phyloP scores from a whole-genome alignment of 495 filamentous ascomycete species.

The Penicillium odoratum region DNA sequence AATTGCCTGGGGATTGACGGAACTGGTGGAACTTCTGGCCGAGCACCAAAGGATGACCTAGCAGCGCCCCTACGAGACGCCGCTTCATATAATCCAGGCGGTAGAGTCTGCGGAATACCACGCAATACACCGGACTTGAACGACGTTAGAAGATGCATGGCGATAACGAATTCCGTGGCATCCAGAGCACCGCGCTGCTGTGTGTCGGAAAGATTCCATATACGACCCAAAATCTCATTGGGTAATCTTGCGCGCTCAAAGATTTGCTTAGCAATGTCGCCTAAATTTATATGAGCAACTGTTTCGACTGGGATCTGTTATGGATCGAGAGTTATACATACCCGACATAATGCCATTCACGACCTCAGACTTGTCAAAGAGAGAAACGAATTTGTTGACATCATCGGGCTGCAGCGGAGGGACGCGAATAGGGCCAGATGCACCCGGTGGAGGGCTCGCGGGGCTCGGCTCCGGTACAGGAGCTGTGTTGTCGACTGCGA shows the following conservation, averaged over 20 bases:
- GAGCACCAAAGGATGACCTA: conserved; percentile 47
- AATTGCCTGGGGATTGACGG: conserved; percentile 72
- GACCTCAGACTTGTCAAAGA: conserved; percentile 87
- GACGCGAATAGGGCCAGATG: conserved; percentile 77
- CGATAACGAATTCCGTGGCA: conserved; percentile 91
- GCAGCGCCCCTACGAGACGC: conserved; percentile 67
- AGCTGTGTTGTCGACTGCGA: conserved; percentile 44
- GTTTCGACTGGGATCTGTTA: not conserved
- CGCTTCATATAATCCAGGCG: conserved; percentile 86
- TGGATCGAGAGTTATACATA: conserved; percentile 23
- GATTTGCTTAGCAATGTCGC: conserved; percentile 87
- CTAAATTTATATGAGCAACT: conserved; percentile 28
- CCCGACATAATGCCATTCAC: conserved; percentile 80
- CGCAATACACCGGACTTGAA: conserved; percentile 80
- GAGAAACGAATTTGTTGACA: conserved; percentile 75
- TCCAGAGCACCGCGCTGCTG: conserved; percentile 89
- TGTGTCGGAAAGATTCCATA: conserved; percentile 93
- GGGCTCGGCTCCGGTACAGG: conserved; percentile 44
- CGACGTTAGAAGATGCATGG: conserved; percentile 94
- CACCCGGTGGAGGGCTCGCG: conserved; percentile 60
- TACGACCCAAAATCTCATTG: conserved; percentile 85
- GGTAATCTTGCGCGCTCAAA: conserved; percentile 90
- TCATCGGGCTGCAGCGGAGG: conserved; percentile 88
- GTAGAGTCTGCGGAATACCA: conserved; percentile 77
- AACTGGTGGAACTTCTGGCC: conserved; percentile 48